Percentiles rank a stretch among this genome's conserved stretches.
Evolutionary conservation across 1,284 basidiomycete genomes (phyloP).

Genomic region (Hymenochaete sp.): DNA sequence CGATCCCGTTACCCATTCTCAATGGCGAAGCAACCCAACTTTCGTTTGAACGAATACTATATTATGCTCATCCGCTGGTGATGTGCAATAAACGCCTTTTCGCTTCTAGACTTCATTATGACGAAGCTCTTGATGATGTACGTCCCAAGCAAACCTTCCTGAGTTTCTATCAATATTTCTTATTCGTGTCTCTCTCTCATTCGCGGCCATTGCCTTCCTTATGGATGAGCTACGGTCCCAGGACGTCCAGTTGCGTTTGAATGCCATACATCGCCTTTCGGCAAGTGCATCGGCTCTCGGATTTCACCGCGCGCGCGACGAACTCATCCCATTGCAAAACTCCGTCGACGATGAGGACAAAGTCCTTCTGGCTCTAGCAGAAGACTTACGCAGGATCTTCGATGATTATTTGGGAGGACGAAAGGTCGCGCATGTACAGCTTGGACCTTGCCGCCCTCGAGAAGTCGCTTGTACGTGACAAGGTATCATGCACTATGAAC

Average conservation of each 20-base stretch:
- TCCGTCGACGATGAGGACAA: conserved; percentile 99
- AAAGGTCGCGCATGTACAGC: conserved; percentile 80
- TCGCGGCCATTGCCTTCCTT: conserved; percentile 79
- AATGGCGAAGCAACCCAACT: too few relatives aligned
- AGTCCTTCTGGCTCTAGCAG: conserved; percentile 91
- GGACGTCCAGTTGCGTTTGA: conserved; percentile 89
- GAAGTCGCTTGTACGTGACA: conserved; percentile 97
- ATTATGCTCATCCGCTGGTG: too few relatives aligned
- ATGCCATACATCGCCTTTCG: conserved; percentile 95
- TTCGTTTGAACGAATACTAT: too few relatives aligned
- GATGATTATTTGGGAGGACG: conserved; percentile 94
- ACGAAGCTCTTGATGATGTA: conserved; percentile 50
- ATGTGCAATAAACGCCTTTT: too few relatives aligned
- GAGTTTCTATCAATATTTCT: conserved; percentile 19
- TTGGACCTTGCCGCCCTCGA: conserved; percentile 95
- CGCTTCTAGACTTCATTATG: conserved; percentile 45
- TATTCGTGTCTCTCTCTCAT: conserved; percentile 29
- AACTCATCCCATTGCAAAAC: conserved; percentile 95
- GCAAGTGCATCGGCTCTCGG: conserved; percentile 98
- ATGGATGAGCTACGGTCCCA: conserved; percentile 95
- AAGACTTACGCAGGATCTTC: conserved; percentile 88
- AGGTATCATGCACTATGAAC: conserved; percentile 76
- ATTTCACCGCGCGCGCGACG: conserved; percentile 90
- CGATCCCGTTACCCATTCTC: too few relatives aligned
- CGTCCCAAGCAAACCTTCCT: conserved; percentile 26